Percentiles rank a stretch among this genome's conserved stretches.
These are phyloP conservation scores for Tuber indicum DNA, from an alignment of 495 filamentous ascomycete species.

Conservation along the genomic window DNA sequence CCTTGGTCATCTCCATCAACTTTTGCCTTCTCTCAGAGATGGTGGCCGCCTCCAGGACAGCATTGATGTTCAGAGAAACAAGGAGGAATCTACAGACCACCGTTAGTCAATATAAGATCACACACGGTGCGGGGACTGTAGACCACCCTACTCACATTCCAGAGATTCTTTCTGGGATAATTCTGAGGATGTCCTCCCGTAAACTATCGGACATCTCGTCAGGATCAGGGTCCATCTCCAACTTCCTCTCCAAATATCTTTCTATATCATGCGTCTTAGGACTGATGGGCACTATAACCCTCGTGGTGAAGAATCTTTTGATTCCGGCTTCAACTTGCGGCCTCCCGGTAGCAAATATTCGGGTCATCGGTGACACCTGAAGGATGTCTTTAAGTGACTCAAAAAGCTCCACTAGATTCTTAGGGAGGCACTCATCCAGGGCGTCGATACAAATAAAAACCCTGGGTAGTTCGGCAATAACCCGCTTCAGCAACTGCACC, in stretches of 20 bases:
- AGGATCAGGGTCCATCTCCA: background rate
- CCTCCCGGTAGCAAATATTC: background rate
- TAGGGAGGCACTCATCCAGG: background rate
- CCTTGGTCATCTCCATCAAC: background rate
- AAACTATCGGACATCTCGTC: background rate
- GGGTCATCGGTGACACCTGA: background rate
- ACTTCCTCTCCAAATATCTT: background rate
- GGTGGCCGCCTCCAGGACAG: background rate
- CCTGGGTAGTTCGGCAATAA: background rate
- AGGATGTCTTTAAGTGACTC: background rate
- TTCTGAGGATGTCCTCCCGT: background rate
- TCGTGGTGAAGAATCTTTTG: background rate
- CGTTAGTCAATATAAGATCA: background rate
- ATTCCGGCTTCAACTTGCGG: background rate
- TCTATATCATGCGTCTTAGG: background rate
- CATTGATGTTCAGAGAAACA: background rate
- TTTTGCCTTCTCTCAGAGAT: background rate
- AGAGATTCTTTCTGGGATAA: background rate
- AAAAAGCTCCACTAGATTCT: background rate
- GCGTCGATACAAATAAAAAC: background rate
- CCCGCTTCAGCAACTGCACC: background rate
- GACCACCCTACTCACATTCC: background rate
- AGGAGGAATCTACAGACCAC: background rate
- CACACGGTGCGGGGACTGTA: background rate
- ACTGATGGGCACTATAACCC: background rate